Base-by-base conservation (phyloP, 257 asterid genomes). In the Agastache rugosa region DNA sequence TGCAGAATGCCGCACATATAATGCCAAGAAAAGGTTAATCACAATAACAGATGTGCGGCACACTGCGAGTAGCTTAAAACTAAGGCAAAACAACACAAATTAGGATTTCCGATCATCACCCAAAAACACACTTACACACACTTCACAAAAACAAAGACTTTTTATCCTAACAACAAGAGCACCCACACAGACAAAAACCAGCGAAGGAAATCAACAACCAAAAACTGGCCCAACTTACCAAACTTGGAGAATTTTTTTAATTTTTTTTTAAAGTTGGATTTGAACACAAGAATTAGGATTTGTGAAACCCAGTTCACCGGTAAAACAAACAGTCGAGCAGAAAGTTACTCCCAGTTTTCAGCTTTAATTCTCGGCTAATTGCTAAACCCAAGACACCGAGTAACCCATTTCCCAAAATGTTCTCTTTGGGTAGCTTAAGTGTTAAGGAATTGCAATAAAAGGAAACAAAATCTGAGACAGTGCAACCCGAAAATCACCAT, bases 401-500 rank as follows among this genome's bases (percentile, higher is more conserved):
- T 55, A 59, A 45, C 64, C 39, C 58, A 68, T 6, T 23, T 56
- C 23, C 63, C 71, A 69, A 8, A 7, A 19, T 16, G 61, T n/a
- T 17, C 58, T 31, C 39, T 47, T 31, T 2, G 22, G 42, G 56
- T 19, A 61, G 16, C 69, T 59, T 58, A 71, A 50, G 39, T 23
- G 44, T 27, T 45, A 8, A 55, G 31, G 6, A 25, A 67, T 31
- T 63, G 37, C 41, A 68, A 39, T 31, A 10, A 60, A 39, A 20
- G 34, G 55, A 15, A 44, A 44, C 31, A 10, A 12, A 60, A n/a
- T 27, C 72, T 53, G n/a, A 78, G 78, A 35, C 45, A 20, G 20
- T 41, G 10, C 14, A 3, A 14, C 64, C 74, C 63, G 55, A 66
- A 62, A 76, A 76, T 71, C 65, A 63, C 84, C 81, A 79, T 70